These are phyloP conservation scores for Bjerkandera adusta DNA, from an alignment of 1,284 basidiomycete species.

Conservation along the genomic window DNA sequence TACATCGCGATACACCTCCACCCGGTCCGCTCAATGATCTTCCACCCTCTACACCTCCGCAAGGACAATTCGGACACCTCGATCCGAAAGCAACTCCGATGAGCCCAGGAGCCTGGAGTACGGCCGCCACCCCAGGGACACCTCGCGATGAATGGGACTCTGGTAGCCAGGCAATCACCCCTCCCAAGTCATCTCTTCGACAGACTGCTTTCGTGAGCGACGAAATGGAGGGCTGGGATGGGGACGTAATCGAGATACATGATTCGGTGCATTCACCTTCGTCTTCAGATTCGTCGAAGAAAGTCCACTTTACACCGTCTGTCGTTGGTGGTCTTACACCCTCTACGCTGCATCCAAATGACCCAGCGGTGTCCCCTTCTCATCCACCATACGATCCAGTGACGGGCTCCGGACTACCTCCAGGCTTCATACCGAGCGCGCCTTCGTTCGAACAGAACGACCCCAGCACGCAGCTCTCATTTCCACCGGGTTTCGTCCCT, in stretches of 20 bases:
- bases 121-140: slow-evolving; percentile 57
- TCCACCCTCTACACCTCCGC: slow-evolving; percentile 6
- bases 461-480: background rate
- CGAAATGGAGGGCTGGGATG: slow-evolving; percentile 24
- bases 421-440: slow-evolving; percentile 1
- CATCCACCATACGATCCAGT: background rate
- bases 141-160: background rate
- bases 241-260: slow-evolving; percentile 16
- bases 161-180: background rate
- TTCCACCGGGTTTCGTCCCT: slow-evolving; percentile 15
- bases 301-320: slow-evolving; percentile 48
- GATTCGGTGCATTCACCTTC: slow-evolving; percentile 15
- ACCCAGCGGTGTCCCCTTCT: slow-evolving; percentile 5
- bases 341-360: slow-evolving; percentile 21
- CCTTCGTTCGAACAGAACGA: background rate
- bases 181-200: background rate
- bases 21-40: slow-evolving; percentile 21
- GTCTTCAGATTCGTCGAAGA: slow-evolving; percentile 32
- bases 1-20: slow-evolving; percentile 18
- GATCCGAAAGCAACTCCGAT: slow-evolving; percentile 19
- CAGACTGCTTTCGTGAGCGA: slow-evolving; percentile 22
- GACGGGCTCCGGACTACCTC: background rate
- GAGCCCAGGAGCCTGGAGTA: slow-evolving; percentile 62
- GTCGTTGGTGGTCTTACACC: slow-evolving; percentile 32
- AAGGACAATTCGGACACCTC: background rate